Conservation (phyloP, 306 rosid species). For the Rubus parviflorus region DNA sequence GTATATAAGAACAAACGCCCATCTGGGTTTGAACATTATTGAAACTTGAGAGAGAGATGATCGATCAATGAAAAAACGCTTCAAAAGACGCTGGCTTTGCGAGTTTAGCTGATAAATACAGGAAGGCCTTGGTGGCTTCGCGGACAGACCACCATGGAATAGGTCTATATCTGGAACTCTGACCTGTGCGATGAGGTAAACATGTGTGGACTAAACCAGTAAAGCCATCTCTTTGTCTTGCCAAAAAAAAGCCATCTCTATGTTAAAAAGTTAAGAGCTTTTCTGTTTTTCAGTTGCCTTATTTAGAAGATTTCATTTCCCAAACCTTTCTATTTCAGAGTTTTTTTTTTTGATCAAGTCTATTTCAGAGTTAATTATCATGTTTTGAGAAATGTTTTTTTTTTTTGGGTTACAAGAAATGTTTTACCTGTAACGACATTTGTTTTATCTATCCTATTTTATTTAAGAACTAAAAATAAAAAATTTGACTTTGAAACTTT, state of each 20-base stretch:
- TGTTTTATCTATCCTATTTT: too few species aligned
- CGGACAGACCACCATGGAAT: neutral
- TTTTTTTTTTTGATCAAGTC: too few species aligned
- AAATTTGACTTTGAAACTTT: neutral
- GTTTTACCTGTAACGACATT: too few species aligned
- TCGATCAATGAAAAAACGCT: neutral
- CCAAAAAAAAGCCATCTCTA: neutral
- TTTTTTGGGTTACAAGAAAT: too few species aligned
- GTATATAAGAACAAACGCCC: constrained; percentile 25
- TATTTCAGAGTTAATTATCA: neutral
- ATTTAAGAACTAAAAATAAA: too few species aligned
- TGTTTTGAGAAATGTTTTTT: too few species aligned
- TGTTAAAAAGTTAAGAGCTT: neutral
- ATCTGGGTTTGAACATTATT: constrained; percentile 30
- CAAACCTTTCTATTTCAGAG: neutral
- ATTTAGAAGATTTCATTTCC: neutral
- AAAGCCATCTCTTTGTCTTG: neutral
- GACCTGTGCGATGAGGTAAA: neutral
- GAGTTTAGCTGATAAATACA: neutral
- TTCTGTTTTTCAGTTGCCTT: neutral
- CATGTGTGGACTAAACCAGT: neutral
- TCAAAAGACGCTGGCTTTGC: neutral
- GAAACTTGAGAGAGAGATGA: neutral
- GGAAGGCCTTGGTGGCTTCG: neutral
- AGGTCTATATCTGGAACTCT: neutral